Evolutionary conservation across 108 stramenopile species (phyloP).

Genomic region (Parmales sp.): DNA sequence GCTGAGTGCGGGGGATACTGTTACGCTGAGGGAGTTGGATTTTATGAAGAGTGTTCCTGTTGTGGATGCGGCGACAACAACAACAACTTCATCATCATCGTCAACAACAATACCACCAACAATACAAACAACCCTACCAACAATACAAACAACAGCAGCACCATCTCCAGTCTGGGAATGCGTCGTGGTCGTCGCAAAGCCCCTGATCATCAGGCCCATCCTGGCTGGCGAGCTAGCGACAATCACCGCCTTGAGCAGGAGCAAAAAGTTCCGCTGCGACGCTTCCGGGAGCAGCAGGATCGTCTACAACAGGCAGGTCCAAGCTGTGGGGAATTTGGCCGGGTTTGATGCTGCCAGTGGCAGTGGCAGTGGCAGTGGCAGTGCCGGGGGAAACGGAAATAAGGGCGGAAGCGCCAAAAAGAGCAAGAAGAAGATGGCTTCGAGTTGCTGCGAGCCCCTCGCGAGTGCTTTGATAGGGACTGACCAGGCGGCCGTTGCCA

Average conservation of each 20-base stretch:
- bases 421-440: too few relatives aligned
- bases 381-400: too few relatives aligned
- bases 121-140: neutral
- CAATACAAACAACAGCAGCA: neutral
- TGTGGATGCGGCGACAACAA: too few relatives aligned
- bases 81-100: neutral
- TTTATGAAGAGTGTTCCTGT: neutral
- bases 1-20: neutral
- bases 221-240: neutral
- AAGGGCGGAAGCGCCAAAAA: too few relatives aligned
- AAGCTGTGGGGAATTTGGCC: too few relatives aligned
- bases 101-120: neutral
- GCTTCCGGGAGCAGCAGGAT: neutral
- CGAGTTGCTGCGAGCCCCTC: too few relatives aligned
- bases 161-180: too few relatives aligned
- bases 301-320: neutral
- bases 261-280: neutral
- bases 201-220: neutral
- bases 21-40: neutral
- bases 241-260: neutral
- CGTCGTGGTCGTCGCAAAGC: neutral
- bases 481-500: too few relatives aligned
- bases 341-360: too few relatives aligned
- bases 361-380: too few relatives aligned
- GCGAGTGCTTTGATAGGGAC: too few relatives aligned